Percentiles rank a stretch among this genome's conserved stretches.
These are phyloP conservation scores for Leptographium wingfieldii DNA, from an alignment of 2,329 filamentous ascomycete species.

Conservation along the genomic window DNA sequence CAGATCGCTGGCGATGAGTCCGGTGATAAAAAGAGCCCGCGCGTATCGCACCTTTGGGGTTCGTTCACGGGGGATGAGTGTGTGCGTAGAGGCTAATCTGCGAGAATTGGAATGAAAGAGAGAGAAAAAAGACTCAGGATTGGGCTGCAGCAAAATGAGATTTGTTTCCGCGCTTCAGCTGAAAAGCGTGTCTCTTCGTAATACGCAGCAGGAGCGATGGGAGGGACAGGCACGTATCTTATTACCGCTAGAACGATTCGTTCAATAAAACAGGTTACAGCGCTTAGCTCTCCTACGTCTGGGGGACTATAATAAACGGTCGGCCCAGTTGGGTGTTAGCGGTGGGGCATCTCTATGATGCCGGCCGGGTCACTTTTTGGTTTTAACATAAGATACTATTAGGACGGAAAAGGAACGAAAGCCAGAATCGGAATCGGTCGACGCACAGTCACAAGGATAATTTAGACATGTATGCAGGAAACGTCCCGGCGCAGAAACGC, in stretches of 20 bases:
- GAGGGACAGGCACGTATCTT: not conserved
- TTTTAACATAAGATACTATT: not conserved
- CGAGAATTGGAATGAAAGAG: not conserved
- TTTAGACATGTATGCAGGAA: not conserved
- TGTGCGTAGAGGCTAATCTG: not conserved
- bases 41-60: not conserved
- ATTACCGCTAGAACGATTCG: not conserved
- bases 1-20: not conserved
- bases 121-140: too few relatives aligned
- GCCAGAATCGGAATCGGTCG: not conserved
- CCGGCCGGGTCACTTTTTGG: not conserved
- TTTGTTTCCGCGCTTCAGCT: slow-evolving; percentile 1
- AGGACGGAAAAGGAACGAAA: not conserved
- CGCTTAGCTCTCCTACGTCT: not conserved
- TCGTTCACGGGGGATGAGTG: not conserved
- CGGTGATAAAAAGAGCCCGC: not conserved
- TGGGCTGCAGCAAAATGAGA: not conserved
- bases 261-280: not conserved
- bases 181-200: not conserved
- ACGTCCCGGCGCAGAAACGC: not conserved
- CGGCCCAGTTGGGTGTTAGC: not conserved
- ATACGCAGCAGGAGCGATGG: not conserved
- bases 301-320: not conserved
- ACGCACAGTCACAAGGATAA: not conserved
- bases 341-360: not conserved